Conservation (phyloP, 345 rosid species). For the Psidium guajava region DNA sequence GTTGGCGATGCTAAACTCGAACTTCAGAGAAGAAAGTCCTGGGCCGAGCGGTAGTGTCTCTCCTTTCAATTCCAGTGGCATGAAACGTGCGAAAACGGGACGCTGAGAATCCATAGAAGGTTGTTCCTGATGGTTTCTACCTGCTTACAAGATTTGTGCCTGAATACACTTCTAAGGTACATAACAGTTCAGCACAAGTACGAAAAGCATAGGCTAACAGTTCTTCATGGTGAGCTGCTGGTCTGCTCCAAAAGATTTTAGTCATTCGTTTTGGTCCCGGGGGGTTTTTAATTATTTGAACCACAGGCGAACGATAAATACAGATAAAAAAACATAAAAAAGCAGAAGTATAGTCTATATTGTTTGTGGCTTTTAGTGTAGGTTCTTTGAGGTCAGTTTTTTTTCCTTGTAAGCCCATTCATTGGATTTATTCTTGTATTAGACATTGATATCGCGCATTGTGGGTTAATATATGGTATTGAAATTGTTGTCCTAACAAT, state of each 20-base stretch:
- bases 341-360: constrained; percentile 9
- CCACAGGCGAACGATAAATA: constrained; percentile 4
- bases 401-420: constrained; percentile 31
- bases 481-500: neutral
- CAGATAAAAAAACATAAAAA: constrained; percentile 2
- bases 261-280: constrained; percentile 1
- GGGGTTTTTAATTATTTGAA: constrained; percentile 6
- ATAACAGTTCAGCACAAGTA: constrained; percentile 17
- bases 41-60: constrained; percentile 94
- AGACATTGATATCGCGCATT: constrained; percentile 6
- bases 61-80: constrained; percentile 88
- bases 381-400: constrained; percentile 36
- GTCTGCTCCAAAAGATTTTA: constrained; percentile 10
- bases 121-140: constrained; percentile 2
- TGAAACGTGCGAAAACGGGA: constrained; percentile 96
- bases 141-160: constrained; percentile 14
- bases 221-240: constrained; percentile 34
- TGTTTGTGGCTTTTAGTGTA: constrained; percentile 16
- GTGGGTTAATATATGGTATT: neutral
- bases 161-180: constrained; percentile 18
- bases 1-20: constrained; percentile 82
- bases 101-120: constrained; percentile 24
- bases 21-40: constrained; percentile 90
- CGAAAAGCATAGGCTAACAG: constrained; percentile 33
- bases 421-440: constrained; percentile 58